Evolutionary conservation across 139 green algal species (phyloP).

Genomic region (Raphidocelis subcapitata): DNA sequence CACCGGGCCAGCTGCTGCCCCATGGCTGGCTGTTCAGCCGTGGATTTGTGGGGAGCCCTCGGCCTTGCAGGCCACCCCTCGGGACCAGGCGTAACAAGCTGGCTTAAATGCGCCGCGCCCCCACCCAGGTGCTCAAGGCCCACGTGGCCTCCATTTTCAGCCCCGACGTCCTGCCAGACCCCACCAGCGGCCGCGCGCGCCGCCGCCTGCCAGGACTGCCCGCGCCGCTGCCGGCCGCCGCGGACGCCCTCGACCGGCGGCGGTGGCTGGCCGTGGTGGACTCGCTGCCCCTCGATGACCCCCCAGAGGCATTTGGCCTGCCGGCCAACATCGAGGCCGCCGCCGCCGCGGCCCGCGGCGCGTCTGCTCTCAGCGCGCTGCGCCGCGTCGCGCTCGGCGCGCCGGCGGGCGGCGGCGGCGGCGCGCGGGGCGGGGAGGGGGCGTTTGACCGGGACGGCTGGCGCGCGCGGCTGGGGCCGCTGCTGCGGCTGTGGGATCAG

Average conservation of each 20-base stretch:
- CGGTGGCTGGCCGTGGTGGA: conserved; percentile 38
- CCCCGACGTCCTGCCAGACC: conserved; percentile 30
- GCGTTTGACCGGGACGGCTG: conserved; percentile 55
- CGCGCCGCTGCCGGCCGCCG: neutral
- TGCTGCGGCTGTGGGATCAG: conserved; percentile 65
- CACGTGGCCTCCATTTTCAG: conserved; percentile 64
- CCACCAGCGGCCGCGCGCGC: neutral
- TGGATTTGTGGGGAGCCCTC: too few species aligned
- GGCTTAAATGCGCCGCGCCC: too few species aligned
- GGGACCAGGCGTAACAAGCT: too few species aligned
- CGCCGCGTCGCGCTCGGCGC: neutral
- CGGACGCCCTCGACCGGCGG: neutral
- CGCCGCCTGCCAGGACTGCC: conserved; percentile 1
- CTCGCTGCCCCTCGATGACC: conserved; percentile 54
- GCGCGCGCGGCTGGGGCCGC: conserved; percentile 51
- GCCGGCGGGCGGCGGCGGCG: neutral
- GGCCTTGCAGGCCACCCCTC: too few species aligned
- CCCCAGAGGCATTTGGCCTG: conserved; percentile 64
- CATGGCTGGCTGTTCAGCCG: too few species aligned
- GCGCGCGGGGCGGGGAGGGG: neutral
- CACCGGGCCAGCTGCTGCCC: too few species aligned
- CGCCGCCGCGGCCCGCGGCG: neutral
- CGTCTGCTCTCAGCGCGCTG: neutral
- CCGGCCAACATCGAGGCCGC: conserved; percentile 70
- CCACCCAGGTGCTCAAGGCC: conserved; percentile 41